Base-by-base conservation (phyloP, 257 asterid species). In the Echium plantagineum region DNA sequence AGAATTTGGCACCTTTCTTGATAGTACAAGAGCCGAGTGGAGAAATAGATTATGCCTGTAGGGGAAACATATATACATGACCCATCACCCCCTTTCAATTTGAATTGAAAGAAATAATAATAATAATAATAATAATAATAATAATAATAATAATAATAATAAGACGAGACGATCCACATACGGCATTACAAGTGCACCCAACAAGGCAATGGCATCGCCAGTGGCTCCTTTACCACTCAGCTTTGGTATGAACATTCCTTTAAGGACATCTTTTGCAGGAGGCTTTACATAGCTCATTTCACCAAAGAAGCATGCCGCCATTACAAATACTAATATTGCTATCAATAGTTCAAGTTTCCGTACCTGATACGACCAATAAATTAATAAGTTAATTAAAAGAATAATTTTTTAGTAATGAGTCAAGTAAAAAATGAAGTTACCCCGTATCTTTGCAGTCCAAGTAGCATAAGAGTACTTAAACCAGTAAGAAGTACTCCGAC, bases 151-250 rank as follows among this genome's bases (percentile, higher is more conserved):
- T n/a, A n/a, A n/a, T n/a, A n/a, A n/a, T n/a, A 24, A 24, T 24
- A 24, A 1, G 26, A 24, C 26, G 26, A 24, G n/a, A n/a, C n/a
- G n/a, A n/a, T n/a, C n/a, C n/a, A 57, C 87, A 0, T 80, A 90
- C 96, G 98, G 98, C 98, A 90, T 90, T 20, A 90, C 75, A 1
- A 90, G 98, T 58, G 98, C 96, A 21, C 98, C 98, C 28, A 90
- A 70, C 19, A 90, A 74, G 9, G 98, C 98, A 46, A 90, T 87
- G 68, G 95, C 94, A 57, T 85, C 94, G 6, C 77, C 94, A 0
- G 90, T 83, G 47, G 98, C 96, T 15, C 88, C 85, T 1, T 78
- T 47, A 55, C 96, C 96, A 1, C 51, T 80, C 8, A 90, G 85
- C 72, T 80, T 90, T 2, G 98, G 98, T 31, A 90, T 26, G 57